phyloP scores from a whole-genome alignment of 257 asterid genomes.

The Parsonsia alboflavescens region DNA sequence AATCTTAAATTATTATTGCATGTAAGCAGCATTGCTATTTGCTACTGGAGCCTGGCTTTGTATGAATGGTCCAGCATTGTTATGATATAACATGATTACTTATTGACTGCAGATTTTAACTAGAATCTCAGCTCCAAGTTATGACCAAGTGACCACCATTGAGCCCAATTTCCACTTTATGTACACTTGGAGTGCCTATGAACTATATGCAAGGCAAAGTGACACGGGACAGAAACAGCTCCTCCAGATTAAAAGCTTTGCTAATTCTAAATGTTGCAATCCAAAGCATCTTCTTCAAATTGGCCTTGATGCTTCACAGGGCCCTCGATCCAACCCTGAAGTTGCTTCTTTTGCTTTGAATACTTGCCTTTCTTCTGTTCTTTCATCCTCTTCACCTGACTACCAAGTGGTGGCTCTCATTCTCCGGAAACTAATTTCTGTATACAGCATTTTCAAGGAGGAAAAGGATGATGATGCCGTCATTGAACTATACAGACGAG shows the following conservation, averaged over 20 bases:
- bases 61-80: background rate
- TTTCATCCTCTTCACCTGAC: slow-evolving; percentile 75
- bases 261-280: slow-evolving; percentile 58
- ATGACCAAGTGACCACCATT: slow-evolving; percentile 26
- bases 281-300: slow-evolving; percentile 68
- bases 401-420: slow-evolving; percentile 57
- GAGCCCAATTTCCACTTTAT: slow-evolving; percentile 64
- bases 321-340: slow-evolving; percentile 68
- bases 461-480: slow-evolving; percentile 52
- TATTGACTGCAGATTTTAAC: slow-evolving; percentile 52
- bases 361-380: slow-evolving; percentile 58
- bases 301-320: slow-evolving; percentile 77
- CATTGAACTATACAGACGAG: slow-evolving; percentile 63
- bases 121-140: slow-evolving; percentile 33
- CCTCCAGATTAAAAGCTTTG: slow-evolving; percentile 48
- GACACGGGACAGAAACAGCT: slow-evolving; percentile 67
- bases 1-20: too few species aligned
- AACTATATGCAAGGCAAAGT: slow-evolving; percentile 66
- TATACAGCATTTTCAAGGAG: slow-evolving; percentile 40
- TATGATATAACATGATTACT: background rate
- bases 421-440: slow-evolving; percentile 63
- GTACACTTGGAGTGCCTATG: slow-evolving; percentile 74
- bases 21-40: background rate
- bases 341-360: slow-evolving; percentile 64
- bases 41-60: background rate